A percentile compares a stretch with the other conserved stretches of the same genome.
These are phyloP conservation scores for Ascochyta rabiei DNA, from an alignment of 2,329 filamentous ascomycete genomes.

Conservation along the genomic window DNA sequence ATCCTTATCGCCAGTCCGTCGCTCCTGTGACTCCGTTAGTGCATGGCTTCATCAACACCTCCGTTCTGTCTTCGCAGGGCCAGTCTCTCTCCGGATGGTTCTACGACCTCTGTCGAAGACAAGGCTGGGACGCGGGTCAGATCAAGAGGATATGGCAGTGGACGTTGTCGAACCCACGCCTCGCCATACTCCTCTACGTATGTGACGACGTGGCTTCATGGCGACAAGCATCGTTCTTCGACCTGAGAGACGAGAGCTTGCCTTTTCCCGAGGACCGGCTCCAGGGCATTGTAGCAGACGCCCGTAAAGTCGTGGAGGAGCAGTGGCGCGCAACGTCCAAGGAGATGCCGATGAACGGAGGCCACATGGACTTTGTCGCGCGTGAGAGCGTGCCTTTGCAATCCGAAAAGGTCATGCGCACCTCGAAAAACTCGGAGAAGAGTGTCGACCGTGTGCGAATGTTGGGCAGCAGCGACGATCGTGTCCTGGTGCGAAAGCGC, in stretches of 20 bases:
- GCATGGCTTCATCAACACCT: slow-evolving; percentile 47
- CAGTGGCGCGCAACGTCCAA: slow-evolving; percentile 51
- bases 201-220: slow-evolving; percentile 50
- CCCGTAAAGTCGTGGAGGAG: slow-evolving; percentile 46
- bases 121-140: slow-evolving; percentile 43
- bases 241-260: slow-evolving; percentile 46
- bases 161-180: slow-evolving; percentile 47
- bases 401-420: slow-evolving; percentile 38
- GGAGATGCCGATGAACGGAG: slow-evolving; percentile 46
- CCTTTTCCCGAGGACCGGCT: slow-evolving; percentile 47
- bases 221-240: slow-evolving; percentile 47
- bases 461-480: slow-evolving; percentile 43
- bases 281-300: slow-evolving; percentile 46
- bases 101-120: slow-evolving; percentile 43
- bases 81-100: slow-evolving; percentile 47
- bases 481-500: slow-evolving; percentile 45
- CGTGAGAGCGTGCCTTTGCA: slow-evolving; percentile 47
- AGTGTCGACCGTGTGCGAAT: slow-evolving; percentile 45
- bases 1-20: slow-evolving; percentile 43
- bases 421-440: slow-evolving; percentile 44
- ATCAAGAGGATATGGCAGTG: slow-evolving; percentile 49
- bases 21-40: slow-evolving; percentile 37
- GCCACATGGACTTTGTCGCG: slow-evolving; percentile 45
- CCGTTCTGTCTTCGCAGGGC: slow-evolving; percentile 43
- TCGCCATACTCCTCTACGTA: slow-evolving; percentile 46